These are phyloP conservation scores for Penicillium soppii DNA, from an alignment of 495 filamentous ascomycete species.

Conservation along the genomic window DNA sequence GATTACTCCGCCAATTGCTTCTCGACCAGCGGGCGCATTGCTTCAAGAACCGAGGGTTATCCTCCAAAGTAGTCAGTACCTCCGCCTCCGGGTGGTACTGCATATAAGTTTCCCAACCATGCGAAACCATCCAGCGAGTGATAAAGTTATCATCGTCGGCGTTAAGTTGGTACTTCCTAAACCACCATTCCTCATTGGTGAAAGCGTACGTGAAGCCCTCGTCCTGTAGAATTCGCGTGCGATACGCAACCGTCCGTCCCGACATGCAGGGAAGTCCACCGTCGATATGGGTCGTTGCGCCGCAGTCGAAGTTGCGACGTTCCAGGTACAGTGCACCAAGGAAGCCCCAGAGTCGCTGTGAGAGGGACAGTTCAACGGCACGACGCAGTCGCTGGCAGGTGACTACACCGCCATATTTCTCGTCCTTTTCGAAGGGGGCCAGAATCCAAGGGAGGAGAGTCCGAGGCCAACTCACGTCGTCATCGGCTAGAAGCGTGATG, in stretches of 20 bases:
- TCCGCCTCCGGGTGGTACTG: slow-evolving; percentile 73
- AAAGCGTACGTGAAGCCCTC: slow-evolving; percentile 70
- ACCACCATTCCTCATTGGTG: slow-evolving; percentile 68
- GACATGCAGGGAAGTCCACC: slow-evolving; percentile 87
- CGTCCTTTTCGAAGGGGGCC: slow-evolving; percentile 75
- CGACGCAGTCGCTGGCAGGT: slow-evolving; percentile 79
- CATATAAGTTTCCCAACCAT: slow-evolving; percentile 74
- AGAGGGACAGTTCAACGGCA: slow-evolving; percentile 53
- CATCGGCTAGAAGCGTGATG: slow-evolving; percentile 81
- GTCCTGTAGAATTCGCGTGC: slow-evolving; percentile 75
- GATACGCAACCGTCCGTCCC: slow-evolving; percentile 80
- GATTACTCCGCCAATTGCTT: slow-evolving; percentile 81
- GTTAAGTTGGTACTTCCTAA: slow-evolving; percentile 68
- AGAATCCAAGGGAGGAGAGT: slow-evolving; percentile 79
- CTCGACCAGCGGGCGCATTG: slow-evolving; percentile 81
- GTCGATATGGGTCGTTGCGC: slow-evolving; percentile 80
- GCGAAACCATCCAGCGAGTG: slow-evolving; percentile 74
- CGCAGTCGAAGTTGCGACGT: slow-evolving; percentile 84
- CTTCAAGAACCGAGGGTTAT: slow-evolving; percentile 68
- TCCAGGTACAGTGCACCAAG: slow-evolving; percentile 81
- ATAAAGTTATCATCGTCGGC: slow-evolving; percentile 86
- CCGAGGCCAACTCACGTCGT: slow-evolving; percentile 81
- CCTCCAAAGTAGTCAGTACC: slow-evolving; percentile 74
- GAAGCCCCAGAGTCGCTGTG: slow-evolving; percentile 67
- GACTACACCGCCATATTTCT: slow-evolving; percentile 74